Evolutionary conservation across 2,329 filamentous ascomycete genomes (phyloP).

Genomic region (Plectosphaerella sp.): DNA sequence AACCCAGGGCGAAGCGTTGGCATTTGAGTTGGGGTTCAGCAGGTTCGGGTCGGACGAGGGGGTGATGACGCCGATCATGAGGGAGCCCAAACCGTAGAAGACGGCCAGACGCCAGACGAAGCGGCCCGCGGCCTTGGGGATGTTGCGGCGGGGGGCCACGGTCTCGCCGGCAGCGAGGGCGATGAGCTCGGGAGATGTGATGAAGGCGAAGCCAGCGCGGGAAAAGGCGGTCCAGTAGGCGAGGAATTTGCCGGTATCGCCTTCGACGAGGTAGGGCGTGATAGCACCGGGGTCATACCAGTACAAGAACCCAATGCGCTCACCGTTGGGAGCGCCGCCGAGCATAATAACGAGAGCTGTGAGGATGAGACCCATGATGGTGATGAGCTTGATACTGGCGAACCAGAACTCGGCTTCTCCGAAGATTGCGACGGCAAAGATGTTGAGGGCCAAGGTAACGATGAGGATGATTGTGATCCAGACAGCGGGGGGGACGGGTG

Average conservation of each 20-base stretch:
- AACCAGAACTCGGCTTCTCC: conserved; percentile 62
- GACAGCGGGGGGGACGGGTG: conserved; percentile 44
- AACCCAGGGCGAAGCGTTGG: conserved; percentile 59
- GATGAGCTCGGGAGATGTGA: conserved; percentile 58
- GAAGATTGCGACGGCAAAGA: conserved; percentile 52
- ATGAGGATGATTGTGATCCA: conserved; percentile 57
- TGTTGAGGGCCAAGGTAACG: conserved; percentile 51
- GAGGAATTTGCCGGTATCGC: conserved; percentile 48
- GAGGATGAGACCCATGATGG: conserved; percentile 54
- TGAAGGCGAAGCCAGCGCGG: conserved; percentile 57
- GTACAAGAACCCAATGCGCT: conserved; percentile 35
- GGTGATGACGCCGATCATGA: conserved; percentile 58
- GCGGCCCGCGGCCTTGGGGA: conserved; percentile 59
- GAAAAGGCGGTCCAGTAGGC: conserved; percentile 55
- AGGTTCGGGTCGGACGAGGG: conserved; percentile 62
- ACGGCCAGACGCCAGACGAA: conserved; percentile 59
- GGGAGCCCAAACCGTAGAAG: conserved; percentile 60
- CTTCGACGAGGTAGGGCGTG: conserved; percentile 39
- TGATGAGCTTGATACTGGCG: conserved; percentile 55
- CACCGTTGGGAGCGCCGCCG: conserved; percentile 47
- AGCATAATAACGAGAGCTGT: conserved; percentile 52
- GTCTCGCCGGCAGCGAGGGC: conserved; percentile 63
- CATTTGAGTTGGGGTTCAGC: conserved; percentile 51
- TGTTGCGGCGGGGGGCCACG: conserved; percentile 58
- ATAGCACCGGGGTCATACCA: conserved; percentile 38